Conservation (phyloP, 2,329 filamentous ascomycete species). For the Pyrenochaeta sp. region DNA sequence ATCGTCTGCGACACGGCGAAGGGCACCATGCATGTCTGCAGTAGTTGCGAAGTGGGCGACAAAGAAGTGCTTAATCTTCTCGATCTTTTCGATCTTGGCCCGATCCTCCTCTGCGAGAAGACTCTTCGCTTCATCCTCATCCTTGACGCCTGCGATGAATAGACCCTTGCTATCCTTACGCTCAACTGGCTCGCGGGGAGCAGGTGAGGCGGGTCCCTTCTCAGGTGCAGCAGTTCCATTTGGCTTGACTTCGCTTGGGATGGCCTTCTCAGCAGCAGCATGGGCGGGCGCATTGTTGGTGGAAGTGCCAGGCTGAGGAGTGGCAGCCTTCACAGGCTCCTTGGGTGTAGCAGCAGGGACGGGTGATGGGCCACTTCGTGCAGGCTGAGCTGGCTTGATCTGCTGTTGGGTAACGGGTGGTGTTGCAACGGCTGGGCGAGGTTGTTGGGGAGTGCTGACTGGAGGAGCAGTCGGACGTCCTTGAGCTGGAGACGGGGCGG, state of each 20-base stretch:
- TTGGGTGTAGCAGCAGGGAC: conserved; percentile 51
- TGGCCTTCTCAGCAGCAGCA: conserved; percentile 49
- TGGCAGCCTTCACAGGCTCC: conserved; percentile 58
- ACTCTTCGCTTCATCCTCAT: conserved; percentile 81
- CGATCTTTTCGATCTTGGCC: conserved; percentile 72
- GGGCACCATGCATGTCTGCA: conserved; percentile 81
- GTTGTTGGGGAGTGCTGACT: conserved; percentile 42
- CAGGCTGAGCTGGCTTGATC: conserved; percentile 48
- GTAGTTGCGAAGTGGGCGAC: conserved; percentile 83
- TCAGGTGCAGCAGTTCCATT: conserved; percentile 59
- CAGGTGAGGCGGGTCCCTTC: conserved; percentile 44
- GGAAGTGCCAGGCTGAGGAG: conserved; percentile 54
- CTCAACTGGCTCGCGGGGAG: conserved; percentile 62
- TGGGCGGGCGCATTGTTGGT: conserved; percentile 39
- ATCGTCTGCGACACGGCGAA: conserved; percentile 77
- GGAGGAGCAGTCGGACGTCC: conserved; percentile 41
- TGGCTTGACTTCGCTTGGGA: conserved; percentile 51
- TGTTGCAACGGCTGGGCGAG: conserved; percentile 40
- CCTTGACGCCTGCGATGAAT: conserved; percentile 87
- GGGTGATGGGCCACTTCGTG: conserved; percentile 51
- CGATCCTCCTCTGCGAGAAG: conserved; percentile 85
- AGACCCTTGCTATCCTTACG: conserved; percentile 77
- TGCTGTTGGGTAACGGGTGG: conserved; percentile 50
- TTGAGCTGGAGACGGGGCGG: conserved; percentile 44
- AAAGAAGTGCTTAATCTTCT: conserved; percentile 80